Conservation (phyloP, 805 yeast species). For the Myxozyma vanderwaltii region DNA sequence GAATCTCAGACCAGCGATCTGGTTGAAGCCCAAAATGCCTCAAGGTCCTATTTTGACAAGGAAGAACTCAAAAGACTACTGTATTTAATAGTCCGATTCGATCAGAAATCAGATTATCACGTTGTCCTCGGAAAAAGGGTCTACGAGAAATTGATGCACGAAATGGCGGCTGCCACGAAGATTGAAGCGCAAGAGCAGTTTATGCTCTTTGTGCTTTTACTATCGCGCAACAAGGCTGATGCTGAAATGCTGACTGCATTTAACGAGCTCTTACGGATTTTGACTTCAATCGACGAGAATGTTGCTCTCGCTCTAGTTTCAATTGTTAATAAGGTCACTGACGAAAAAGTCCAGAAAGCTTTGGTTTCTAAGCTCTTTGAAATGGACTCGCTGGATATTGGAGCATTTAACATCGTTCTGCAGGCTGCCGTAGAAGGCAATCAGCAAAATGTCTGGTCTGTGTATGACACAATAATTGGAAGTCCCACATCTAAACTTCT, state of each 20-base stretch:
- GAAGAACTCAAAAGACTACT: constrained; percentile 19
- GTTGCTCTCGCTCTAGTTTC: constrained; percentile 27
- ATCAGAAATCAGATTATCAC: constrained; percentile 22
- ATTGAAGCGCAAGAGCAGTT: constrained; percentile 23
- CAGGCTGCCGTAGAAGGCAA: constrained; percentile 29
- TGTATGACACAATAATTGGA: constrained; percentile 9
- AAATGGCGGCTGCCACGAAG: neutral
- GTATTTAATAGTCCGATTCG: constrained; percentile 12
- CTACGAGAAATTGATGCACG: constrained; percentile 15
- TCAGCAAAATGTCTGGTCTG: constrained; percentile 22
- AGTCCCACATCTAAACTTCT: neutral
- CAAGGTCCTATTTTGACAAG: constrained; percentile 9
- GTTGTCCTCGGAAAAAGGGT: constrained; percentile 29
- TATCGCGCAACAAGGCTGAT: constrained; percentile 28
- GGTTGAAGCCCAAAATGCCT: constrained; percentile 4
- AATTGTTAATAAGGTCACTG: constrained; percentile 23
- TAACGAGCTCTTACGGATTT: constrained; percentile 14
- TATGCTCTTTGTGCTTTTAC: constrained; percentile 20
- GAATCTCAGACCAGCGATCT: constrained; percentile 11
- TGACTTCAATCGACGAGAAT: constrained; percentile 15
- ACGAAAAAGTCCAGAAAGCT: constrained; percentile 18
- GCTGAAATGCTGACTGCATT: constrained; percentile 28
- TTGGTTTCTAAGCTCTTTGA: constrained; percentile 19
- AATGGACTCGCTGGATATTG: constrained; percentile 11
- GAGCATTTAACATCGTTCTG: constrained; percentile 28